A percentile compares a stretch with the other conserved stretches of the same genome.
Evolutionary conservation across 331 rosid species (phyloP).

Genomic region (Quercus lobata): DNA sequence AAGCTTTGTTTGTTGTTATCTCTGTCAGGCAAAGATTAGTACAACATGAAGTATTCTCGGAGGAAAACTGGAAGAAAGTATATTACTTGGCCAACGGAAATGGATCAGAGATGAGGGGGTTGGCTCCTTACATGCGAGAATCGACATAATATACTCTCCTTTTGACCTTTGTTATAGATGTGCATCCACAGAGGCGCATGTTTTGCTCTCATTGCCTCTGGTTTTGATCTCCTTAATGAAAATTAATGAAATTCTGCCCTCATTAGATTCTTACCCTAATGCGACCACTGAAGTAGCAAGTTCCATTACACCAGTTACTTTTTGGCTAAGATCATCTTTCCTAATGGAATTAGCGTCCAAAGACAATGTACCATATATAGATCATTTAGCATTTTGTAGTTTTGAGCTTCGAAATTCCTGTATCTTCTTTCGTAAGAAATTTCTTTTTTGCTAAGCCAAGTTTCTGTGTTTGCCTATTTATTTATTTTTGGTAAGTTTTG

Average conservation of each 20-base stretch:
- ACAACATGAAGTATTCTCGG: slow-evolving; percentile 71
- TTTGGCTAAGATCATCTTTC: slow-evolving; percentile 9
- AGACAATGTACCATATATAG: slow-evolving; percentile 24
- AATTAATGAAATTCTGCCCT: not conserved
- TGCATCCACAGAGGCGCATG: not conserved
- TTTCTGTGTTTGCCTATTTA: not conserved
- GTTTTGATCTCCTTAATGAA: not conserved
- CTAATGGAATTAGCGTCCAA: not conserved
- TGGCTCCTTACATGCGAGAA: slow-evolving; percentile 65
- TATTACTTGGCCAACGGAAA: slow-evolving; percentile 82
- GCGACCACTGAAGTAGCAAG: slow-evolving; percentile 14
- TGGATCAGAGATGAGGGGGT: slow-evolving; percentile 86
- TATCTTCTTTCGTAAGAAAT: not conserved
- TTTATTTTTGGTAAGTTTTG: not conserved
- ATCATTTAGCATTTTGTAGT: not conserved
- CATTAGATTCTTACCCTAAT: not conserved
- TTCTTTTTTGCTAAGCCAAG: not conserved
- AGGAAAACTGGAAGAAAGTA: slow-evolving; percentile 80
- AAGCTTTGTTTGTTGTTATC: slow-evolving; percentile 9
- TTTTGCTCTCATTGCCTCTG: not conserved
- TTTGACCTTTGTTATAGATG: not conserved
- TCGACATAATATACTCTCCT: slow-evolving; percentile 2
- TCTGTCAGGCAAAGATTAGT: slow-evolving; percentile 81
- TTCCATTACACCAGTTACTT: slow-evolving; percentile 9
- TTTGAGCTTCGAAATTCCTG: not conserved